Conservation (phyloP, 345 rosid species). For the Angophora floribunda region DNA sequence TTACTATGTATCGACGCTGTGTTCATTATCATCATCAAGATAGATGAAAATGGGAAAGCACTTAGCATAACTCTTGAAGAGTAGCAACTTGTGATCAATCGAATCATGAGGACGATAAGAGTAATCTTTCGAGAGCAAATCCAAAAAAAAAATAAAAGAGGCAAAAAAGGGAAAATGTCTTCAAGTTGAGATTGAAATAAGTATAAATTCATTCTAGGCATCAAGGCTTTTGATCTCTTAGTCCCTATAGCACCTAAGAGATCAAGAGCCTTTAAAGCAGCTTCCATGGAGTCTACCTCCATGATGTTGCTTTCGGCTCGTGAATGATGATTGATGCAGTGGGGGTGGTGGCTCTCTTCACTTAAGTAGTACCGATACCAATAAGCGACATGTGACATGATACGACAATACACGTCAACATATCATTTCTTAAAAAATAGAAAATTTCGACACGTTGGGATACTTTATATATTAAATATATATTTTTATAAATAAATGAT, state of each 20-base stretch:
- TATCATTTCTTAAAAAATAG: too few relatives aligned
- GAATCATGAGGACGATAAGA: not conserved
- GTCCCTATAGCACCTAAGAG: not conserved
- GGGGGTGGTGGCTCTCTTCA: not conserved
- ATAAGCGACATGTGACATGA: too few relatives aligned
- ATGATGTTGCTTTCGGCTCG: not conserved
- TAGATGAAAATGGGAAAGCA: not conserved
- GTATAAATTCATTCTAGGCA: not conserved
- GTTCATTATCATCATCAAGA: not conserved
- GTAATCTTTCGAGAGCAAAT: not conserved
- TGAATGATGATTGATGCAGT: not conserved
- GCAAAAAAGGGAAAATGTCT: too few relatives aligned
- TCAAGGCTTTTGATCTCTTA: not conserved
- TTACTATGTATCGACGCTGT: not conserved
- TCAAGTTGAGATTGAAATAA: not conserved
- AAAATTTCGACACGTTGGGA: too few relatives aligned
- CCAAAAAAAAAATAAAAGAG: not conserved
- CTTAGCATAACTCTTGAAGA: not conserved
- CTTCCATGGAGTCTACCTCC: not conserved
- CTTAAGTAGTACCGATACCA: too few relatives aligned
- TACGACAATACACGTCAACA: too few relatives aligned
- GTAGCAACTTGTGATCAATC: not conserved
- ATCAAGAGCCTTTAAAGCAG: not conserved
- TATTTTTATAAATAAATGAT: too few relatives aligned
- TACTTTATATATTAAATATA: too few relatives aligned